These are phyloP conservation scores for Thermochaetoides thermophila DNA, from an alignment of 495 filamentous ascomycete species.

Conservation along the genomic window DNA sequence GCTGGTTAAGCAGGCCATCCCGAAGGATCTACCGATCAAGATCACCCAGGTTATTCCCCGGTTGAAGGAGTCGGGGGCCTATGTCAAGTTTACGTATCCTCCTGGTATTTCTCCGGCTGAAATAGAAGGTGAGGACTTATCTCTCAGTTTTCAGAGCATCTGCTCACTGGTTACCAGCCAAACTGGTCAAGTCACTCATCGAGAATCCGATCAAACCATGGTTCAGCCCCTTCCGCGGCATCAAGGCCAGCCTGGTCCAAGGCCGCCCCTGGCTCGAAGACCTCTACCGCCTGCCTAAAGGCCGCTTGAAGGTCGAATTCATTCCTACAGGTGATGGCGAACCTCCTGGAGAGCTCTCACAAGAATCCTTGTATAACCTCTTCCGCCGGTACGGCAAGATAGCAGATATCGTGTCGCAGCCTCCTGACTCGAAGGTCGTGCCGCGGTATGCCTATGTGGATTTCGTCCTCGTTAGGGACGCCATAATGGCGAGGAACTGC, in stretches of 20 bases:
- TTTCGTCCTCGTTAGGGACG: slow-evolving; percentile 51
- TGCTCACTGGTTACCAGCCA: slow-evolving; percentile 2
- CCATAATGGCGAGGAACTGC: slow-evolving; percentile 83
- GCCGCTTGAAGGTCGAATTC: slow-evolving; percentile 69
- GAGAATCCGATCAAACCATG: slow-evolving; percentile 68
- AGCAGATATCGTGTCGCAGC: slow-evolving; percentile 60
- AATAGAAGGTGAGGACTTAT: slow-evolving; percentile 33
- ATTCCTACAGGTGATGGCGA: slow-evolving; percentile 48
- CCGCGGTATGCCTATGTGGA: slow-evolving; percentile 70
- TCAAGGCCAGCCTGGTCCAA: slow-evolving; percentile 52
- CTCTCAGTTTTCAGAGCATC: background rate
- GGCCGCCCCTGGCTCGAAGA: slow-evolving; percentile 95
- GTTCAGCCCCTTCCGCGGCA: slow-evolving; percentile 69
- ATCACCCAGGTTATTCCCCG: slow-evolving; percentile 69
- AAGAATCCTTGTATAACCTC: slow-evolving; percentile 74
- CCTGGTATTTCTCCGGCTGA: slow-evolving; percentile 36
- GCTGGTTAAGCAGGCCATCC: slow-evolving; percentile 48
- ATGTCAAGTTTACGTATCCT: slow-evolving; percentile 68
- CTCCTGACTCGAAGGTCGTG: slow-evolving; percentile 65
- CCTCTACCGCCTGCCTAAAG: slow-evolving; percentile 65
- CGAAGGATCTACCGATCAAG: slow-evolving; percentile 41
- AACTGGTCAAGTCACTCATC: slow-evolving; percentile 35
- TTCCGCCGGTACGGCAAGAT: slow-evolving; percentile 87
- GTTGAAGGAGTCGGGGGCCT: slow-evolving; percentile 83
- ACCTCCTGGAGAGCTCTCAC: slow-evolving; percentile 49